Percentiles rank a stretch among this genome's conserved stretches.
Evolutionary conservation across 1,284 basidiomycete species (phyloP).

Genomic region (Coniophora puteana): DNA sequence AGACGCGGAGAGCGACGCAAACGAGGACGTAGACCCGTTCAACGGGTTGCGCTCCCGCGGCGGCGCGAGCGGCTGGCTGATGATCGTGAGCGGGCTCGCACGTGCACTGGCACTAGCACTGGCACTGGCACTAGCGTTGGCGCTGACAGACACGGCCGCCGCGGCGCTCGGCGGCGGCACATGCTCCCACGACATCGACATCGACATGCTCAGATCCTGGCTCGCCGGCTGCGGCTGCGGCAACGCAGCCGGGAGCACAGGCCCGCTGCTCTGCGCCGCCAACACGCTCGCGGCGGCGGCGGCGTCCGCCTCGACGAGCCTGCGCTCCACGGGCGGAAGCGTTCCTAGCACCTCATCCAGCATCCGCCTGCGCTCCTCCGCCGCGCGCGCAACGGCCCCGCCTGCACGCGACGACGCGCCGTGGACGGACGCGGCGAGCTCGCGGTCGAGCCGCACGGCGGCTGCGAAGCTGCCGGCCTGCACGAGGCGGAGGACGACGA

Average conservation of each 20-base stretch:
- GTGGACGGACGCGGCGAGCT: conserved; percentile 46
- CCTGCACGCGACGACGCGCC: conserved; percentile 20
- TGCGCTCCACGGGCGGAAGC: conserved; percentile 56
- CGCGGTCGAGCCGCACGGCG: conserved; percentile 72
- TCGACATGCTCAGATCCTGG: conserved; percentile 37
- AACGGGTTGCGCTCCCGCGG: conserved; percentile 8
- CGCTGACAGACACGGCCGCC: not conserved
- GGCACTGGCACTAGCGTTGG: not conserved
- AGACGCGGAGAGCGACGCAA: conserved; percentile 1
- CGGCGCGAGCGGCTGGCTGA: conserved; percentile 8
- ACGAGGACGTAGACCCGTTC: not conserved
- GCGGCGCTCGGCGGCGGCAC: conserved; percentile 16
- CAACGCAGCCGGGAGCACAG: conserved; percentile 6
- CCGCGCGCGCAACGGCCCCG: conserved; percentile 21
- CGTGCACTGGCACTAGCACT: not conserved
- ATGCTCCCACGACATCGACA: conserved; percentile 59
- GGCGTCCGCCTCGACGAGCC: conserved; percentile 49
- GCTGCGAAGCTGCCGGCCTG: conserved; percentile 70
- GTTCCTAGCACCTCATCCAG: conserved; percentile 62
- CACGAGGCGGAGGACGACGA: conserved; percentile 77
- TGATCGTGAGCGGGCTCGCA: not conserved
- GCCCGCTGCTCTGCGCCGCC: conserved; percentile 16
- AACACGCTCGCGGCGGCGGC: conserved; percentile 24
- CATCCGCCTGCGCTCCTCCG: conserved; percentile 59
- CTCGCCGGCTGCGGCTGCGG: conserved; percentile 13